These are phyloP conservation scores for Cyclotella cryptica DNA, from an alignment of 108 stramenopile genomes.

Conservation along the genomic window DNA sequence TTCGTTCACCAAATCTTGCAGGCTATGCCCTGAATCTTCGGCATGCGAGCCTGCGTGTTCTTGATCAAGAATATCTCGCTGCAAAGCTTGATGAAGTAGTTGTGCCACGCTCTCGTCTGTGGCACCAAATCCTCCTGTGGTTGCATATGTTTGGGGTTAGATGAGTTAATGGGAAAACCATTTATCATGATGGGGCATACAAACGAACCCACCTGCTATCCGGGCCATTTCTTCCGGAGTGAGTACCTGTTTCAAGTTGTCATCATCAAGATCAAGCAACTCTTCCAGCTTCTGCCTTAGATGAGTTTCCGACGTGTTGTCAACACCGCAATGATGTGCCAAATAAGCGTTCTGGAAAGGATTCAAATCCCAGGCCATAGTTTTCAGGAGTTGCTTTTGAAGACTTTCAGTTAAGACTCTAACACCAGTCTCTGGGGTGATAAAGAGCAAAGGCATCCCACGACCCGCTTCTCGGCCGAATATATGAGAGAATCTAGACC, in stretches of 20 bases:
- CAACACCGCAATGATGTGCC: constrained; percentile 77
- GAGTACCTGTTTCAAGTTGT: constrained; percentile 63
- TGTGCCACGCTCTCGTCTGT: constrained; percentile 86
- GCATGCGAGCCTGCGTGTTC: constrained; percentile 15
- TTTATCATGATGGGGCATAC: neutral
- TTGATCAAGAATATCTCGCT: constrained; percentile 61
- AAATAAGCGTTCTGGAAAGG: constrained; percentile 85
- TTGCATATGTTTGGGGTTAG: constrained; percentile 39
- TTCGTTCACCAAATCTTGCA: constrained; percentile 93
- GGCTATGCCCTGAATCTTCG: constrained; percentile 52
- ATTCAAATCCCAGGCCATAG: constrained; percentile 77
- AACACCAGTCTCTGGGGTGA: constrained; percentile 73
- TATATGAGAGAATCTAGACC: constrained; percentile 68
- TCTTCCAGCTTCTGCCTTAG: constrained; percentile 88
- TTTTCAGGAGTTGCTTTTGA: constrained; percentile 73
- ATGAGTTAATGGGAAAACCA: neutral
- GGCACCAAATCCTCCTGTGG: constrained; percentile 89
- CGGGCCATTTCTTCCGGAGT: constrained; percentile 72
- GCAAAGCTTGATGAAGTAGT: constrained; percentile 79
- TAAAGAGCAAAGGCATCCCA: constrained; percentile 77
- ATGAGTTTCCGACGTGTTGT: constrained; percentile 62
- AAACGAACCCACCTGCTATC: constrained; percentile 32
- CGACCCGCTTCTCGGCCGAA: constrained; percentile 65
- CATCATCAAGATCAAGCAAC: constrained; percentile 80
- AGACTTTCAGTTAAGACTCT: constrained; percentile 78